Conservation (phyloP, 2,329 filamentous ascomycete genomes). For the Xylariaceae sp. region DNA sequence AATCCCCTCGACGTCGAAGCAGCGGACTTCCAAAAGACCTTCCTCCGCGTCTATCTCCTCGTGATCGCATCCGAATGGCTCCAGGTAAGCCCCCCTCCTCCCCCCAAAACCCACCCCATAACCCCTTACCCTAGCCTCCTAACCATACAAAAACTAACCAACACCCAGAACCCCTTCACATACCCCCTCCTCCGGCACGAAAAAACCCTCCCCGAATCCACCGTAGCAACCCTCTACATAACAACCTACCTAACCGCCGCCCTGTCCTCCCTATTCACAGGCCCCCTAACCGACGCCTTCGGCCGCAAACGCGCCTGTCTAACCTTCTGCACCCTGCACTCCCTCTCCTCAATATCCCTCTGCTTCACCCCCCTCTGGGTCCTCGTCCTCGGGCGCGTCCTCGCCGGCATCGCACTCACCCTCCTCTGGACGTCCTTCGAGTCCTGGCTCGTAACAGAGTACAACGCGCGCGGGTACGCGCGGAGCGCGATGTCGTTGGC, state of each 20-base stretch:
- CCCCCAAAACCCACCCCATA: too few species aligned
- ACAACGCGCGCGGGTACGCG: constrained; percentile 41
- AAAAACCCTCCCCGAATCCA: constrained; percentile 27
- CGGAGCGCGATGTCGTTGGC: constrained; percentile 38
- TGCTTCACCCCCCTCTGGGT: constrained; percentile 36
- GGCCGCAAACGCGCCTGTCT: constrained; percentile 50
- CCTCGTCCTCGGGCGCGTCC: constrained; percentile 47
- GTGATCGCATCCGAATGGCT: constrained; percentile 50
- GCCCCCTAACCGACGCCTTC: constrained; percentile 44
- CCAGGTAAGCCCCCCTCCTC: constrained; percentile 36
- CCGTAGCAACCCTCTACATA: constrained; percentile 39
- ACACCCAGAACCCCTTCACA: constrained; percentile 27
- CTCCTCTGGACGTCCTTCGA: constrained; percentile 56
- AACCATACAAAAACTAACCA: too few species aligned
- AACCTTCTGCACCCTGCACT: constrained; percentile 49
- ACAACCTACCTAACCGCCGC: constrained; percentile 42
- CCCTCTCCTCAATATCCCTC: constrained; percentile 47
- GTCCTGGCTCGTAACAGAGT: constrained; percentile 57
- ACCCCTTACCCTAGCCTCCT: too few species aligned
- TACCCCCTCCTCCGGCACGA: constrained; percentile 32
- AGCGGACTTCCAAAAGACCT: constrained; percentile 20
- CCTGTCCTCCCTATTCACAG: constrained; percentile 42
- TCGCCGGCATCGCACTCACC: constrained; percentile 52
- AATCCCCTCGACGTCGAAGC: constrained; percentile 18
- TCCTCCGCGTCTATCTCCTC: constrained; percentile 40